Evolutionary conservation across 169 alveolate species (phyloP), one percentile per base, ranked within the genome.

Genomic region (Theileria parva): DNA sequence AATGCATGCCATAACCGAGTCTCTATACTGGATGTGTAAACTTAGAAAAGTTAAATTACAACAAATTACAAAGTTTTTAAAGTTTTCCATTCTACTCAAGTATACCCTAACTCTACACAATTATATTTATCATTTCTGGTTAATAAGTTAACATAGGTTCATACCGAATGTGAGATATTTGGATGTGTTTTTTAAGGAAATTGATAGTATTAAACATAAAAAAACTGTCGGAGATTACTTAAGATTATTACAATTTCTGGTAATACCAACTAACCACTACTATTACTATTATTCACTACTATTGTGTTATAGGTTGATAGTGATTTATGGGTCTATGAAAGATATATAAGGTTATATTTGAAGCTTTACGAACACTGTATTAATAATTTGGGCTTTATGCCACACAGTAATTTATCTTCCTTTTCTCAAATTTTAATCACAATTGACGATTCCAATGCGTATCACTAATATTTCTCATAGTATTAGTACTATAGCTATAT

Each of bases 1-100:
- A 67, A 19, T 85, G 76, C 91, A 85, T 32, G 91, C 87, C 17
- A 53, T 85, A 12, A 34, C 80, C 34, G 91, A 85, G 67, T 72
- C 87, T 27, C 39, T 85, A 0, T 71, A 25, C 53, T 85, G 91
- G 91, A 63, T 53, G 34, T 85, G 87, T 72, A 77, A 66, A 21
- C 51, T 85, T 12, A n/a, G 64, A 17, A 85, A 79, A 30, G 66
- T 74, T 39, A 78, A 55, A 32, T n/a, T 85, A 28, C 15, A 61
- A 27, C 61, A 78, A 50, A 11, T 85, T 7, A 85, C 83, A 13
- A 44, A 48, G 6, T 77, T 71, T 63, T 23, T 85, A 67, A 79
- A 79, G 25, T 28, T 77, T 8, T 83, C 86, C 21, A 50, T 68
- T 11, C 76, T 74, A 3, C 55, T 83, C 72, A 75, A 64, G 89